Conservation (phyloP, 129 eudicot genomes). For the Logfia minima region DNA sequence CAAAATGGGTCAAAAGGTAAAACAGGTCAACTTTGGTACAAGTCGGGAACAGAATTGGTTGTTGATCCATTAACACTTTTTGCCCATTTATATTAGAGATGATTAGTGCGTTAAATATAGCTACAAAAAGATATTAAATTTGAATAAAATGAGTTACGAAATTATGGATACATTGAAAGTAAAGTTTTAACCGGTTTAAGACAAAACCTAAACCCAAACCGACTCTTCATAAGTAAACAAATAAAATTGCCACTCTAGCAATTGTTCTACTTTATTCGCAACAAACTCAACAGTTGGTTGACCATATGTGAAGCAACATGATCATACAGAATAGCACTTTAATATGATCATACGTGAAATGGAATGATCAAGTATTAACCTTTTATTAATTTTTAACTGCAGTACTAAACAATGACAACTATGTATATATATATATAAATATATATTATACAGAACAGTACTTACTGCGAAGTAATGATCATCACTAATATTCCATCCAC, state of each 20-base stretch:
- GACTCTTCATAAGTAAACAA: too few relatives aligned
- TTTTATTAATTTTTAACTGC: neutral
- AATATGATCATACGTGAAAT: too few relatives aligned
- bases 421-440: neutral
- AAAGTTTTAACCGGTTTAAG: too few relatives aligned
- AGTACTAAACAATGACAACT: neutral
- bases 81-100: too few relatives aligned
- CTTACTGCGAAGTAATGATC: constrained; percentile 59
- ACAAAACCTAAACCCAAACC: too few relatives aligned
- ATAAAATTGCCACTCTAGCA: neutral
- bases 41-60: too few relatives aligned
- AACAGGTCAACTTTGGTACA: neutral
- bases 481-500: constrained; percentile 70
- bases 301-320: too few relatives aligned
- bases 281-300: neutral
- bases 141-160: too few relatives aligned
- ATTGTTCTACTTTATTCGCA: neutral
- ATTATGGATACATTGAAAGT: too few relatives aligned
- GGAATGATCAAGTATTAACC: neutral
- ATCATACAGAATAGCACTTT: neutral
- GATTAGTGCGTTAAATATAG: too few relatives aligned
- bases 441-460: neutral
- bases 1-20: neutral
- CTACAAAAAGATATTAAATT: too few relatives aligned
- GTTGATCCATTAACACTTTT: too few relatives aligned